Base-by-base conservation (phyloP, 345 rosid species). In the Syzygium aromaticum region DNA sequence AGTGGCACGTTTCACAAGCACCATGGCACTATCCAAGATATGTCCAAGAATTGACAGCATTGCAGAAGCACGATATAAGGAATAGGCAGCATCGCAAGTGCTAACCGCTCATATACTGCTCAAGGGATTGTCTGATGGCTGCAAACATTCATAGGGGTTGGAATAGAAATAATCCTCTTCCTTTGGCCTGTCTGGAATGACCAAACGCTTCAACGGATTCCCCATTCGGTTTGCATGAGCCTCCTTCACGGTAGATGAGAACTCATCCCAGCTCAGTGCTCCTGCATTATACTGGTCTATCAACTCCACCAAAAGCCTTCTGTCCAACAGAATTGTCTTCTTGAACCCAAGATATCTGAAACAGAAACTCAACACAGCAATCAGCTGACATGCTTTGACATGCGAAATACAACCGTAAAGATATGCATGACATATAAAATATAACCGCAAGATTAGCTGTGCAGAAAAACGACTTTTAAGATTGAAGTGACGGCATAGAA, bases 121-220 rank as follows among this genome's bases (percentile, higher is more conserved):
- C 87, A 88, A 87, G 27, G 73, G 59, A 33, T 87, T 87, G 15
- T 78, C 91, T 85, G 49, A 49, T 51, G 84, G 87, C 61, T 85
- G 54, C 89, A 92, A 86, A 86, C 95, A 93, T 84, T 93, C 95
- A 54, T 90, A 86, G 21, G 94, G 94, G 43, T 93, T 93, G 27
- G 94, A 86, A 64, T 92, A 93, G 88, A 92, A 93, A 54, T 90
- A 90, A 86, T 91, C 95, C 83, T 93, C 95, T 85, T 91, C 91
- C 88, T 88, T 90, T 11, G 94, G 94, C 83, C 91, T 85, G 51
- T 89, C 89, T 8, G 91, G 93, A 56, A 91, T 89, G 54, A 88
- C 88, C 85, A 88, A 30, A 84, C 94, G 87, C 64, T 64, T 85
- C 40, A 67, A 52, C 28, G 91, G 92, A 51, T 92, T 88, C 54